These are phyloP conservation scores for Adenanthera pavonina DNA, from an alignment of 306 rosid species.

Conservation along the genomic window DNA sequence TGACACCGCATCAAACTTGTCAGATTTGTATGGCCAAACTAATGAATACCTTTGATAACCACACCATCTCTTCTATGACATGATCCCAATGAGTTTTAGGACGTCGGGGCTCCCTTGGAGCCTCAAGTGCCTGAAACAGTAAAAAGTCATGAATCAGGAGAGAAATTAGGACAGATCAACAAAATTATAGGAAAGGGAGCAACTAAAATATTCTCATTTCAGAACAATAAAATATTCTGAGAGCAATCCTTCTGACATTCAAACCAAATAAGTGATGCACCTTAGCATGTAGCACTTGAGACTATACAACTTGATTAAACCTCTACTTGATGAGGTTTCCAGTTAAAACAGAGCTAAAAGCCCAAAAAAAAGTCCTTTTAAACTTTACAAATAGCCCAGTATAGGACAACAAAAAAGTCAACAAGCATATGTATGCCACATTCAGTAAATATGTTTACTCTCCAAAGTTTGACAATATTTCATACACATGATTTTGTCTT, in stretches of 20 bases:
- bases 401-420: neutral
- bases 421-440: neutral
- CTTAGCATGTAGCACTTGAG: neutral
- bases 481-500: neutral
- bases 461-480: slow-evolving; percentile 1
- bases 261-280: neutral
- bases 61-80: slow-evolving; percentile 98
- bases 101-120: slow-evolving; percentile 82
- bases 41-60: slow-evolving; percentile 86
- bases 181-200: slow-evolving; percentile 13
- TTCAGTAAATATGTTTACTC: neutral
- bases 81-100: slow-evolving; percentile 99
- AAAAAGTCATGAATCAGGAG: slow-evolving; percentile 35
- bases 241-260: neutral
- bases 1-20: slow-evolving; percentile 15
- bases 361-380: neutral
- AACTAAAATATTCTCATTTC: slow-evolving; percentile 3
- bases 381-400: neutral
- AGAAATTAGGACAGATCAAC: slow-evolving; percentile 36
- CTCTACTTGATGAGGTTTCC: neutral
- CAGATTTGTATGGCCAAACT: slow-evolving; percentile 36
- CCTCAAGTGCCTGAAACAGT: slow-evolving; percentile 79
- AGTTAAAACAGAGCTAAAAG: neutral
- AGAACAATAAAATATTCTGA: neutral
- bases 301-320: neutral